Percentiles rank a stretch among this genome's conserved stretches.
Evolutionary conservation across 1,139 yeast species (phyloP).

Genomic region (Debaryomycetaceae sp.): DNA sequence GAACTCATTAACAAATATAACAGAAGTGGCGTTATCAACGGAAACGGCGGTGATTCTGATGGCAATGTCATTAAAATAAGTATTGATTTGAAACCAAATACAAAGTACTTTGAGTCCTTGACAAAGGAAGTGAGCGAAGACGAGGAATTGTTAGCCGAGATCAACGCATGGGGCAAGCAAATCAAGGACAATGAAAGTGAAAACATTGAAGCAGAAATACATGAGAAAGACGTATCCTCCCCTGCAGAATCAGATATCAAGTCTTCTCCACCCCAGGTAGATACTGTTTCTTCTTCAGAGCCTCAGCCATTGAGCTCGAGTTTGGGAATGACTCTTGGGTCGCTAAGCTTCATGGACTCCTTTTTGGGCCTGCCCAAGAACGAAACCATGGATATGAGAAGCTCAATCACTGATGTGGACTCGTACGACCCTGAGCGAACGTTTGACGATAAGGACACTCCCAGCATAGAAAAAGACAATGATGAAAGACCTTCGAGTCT

Average conservation of each 20-base stretch:
- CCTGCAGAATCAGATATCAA: neutral
- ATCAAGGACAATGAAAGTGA: conserved; percentile 1
- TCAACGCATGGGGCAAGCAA: conserved; percentile 20
- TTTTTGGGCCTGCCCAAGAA: conserved; percentile 14
- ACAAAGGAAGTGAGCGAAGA: conserved; percentile 11
- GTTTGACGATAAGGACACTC: conserved; percentile 3
- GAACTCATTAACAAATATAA: conserved; percentile 9
- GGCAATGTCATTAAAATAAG: conserved; percentile 8
- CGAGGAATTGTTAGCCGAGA: conserved; percentile 7
- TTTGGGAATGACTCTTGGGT: conserved; percentile 16
- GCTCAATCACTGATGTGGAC: conserved; percentile 9
- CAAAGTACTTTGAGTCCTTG: conserved; percentile 13
- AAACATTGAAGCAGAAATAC: neutral
- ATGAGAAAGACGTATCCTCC: neutral
- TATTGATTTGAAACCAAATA: conserved; percentile 14
- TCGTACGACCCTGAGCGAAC: conserved; percentile 18
- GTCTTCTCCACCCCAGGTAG: conserved; percentile 2
- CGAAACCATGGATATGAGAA: conserved; percentile 7
- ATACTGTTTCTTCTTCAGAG: neutral
- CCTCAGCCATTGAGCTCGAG: conserved; percentile 6
- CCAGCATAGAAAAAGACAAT: neutral
- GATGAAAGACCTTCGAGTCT: conserved; percentile 11
- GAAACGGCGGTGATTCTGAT: conserved; percentile 1
- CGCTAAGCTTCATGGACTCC: conserved; percentile 15
- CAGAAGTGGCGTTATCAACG: conserved; percentile 3